Conservation (phyloP, 2,329 filamentous ascomycete genomes). For the Colletotrichum noveboracense region DNA sequence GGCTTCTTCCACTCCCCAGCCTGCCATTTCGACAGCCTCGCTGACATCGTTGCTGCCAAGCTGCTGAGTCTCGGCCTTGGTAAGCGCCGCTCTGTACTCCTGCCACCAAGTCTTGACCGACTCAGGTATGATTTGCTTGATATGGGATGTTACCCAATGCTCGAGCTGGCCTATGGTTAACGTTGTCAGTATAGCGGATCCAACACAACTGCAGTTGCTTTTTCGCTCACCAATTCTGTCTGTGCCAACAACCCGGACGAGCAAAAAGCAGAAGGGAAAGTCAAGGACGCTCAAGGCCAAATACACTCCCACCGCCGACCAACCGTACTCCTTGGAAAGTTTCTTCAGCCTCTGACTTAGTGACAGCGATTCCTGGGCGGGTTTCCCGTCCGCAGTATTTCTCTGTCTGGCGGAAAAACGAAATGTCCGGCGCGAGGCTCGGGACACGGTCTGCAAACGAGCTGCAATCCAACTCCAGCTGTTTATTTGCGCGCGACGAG, state of each 20-base stretch:
- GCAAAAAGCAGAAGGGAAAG: slow-evolving; percentile 93
- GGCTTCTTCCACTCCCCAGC: slow-evolving; percentile 69
- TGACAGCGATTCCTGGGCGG: slow-evolving; percentile 43
- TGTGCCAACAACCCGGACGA: slow-evolving; percentile 82
- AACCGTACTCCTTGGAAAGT: slow-evolving; percentile 91
- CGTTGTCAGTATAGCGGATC: not conserved
- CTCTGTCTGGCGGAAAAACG: slow-evolving; percentile 19
- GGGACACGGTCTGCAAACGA: slow-evolving; percentile 5
- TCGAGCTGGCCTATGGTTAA: slow-evolving; percentile 62
- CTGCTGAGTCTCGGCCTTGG: slow-evolving; percentile 47
- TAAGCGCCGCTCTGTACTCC: slow-evolving; percentile 53
- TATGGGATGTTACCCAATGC: slow-evolving; percentile 67
- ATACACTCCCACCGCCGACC: slow-evolving; percentile 93
- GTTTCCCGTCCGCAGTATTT: not conserved
- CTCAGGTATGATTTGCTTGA: slow-evolving; percentile 65
- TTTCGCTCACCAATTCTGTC: slow-evolving; percentile 75
- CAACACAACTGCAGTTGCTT: not conserved
- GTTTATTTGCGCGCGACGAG: not conserved
- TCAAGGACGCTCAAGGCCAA: slow-evolving; percentile 82
- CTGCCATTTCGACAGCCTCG: slow-evolving; percentile 55
- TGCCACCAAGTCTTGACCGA: slow-evolving; percentile 59
- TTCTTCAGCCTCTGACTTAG: slow-evolving; percentile 78
- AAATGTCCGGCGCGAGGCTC: slow-evolving; percentile 13
- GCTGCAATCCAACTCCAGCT: slow-evolving; percentile 7
- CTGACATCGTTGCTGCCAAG: slow-evolving; percentile 48